Base-by-base conservation (phyloP, 2,329 filamentous ascomycete species). In the Stromatinia cepivora region DNA sequence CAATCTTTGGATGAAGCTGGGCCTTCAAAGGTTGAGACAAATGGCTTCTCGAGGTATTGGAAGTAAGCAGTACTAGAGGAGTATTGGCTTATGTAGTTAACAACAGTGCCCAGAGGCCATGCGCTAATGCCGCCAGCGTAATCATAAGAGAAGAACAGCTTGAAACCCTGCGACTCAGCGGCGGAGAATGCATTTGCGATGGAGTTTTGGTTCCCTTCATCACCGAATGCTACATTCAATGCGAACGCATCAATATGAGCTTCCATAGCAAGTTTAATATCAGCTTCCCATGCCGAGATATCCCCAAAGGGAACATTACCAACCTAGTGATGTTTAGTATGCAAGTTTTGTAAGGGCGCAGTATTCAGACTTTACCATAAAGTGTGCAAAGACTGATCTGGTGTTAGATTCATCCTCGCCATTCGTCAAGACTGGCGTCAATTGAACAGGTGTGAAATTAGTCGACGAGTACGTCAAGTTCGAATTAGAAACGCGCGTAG, bases 141-240 rank as follows among this genome's bases (percentile, higher is more conserved):
- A 56, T 79, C 78, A 57, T 79, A 79, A 7, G 77, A 78, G 64
- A 78, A 73, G 53, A 78, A 79, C 65, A 79, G 53, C 66, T 76
- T 76, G 71, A 79, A 77, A 52, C 68, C 69, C 52, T 70, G 72
- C 25, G 66, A 64, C 7, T 73, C 69, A 22, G 71, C 73, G 28
- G 75, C 72, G 52, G 69, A 69, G 62, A 76, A 79, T 3, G 77
- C 77, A 17, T 75, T 64, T 20, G 63, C 70, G 15, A 79, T 72
- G 65, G 77, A 76, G 11, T 53, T 59, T 45, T 73, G 65, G 8
- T 72, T 75, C 0, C 79, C 81, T 25, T n/a, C 10, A 31, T 75
- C 76, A n/a, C 46, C 15, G 0, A 71, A 72, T 5, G 75, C 77
- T 46, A 78, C 77, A 52, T 79, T 78, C 46, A 79, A 62, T 2